phyloP scores from a whole-genome alignment of 306 rosid genomes.

The Cyamopsis tetragonoloba region DNA sequence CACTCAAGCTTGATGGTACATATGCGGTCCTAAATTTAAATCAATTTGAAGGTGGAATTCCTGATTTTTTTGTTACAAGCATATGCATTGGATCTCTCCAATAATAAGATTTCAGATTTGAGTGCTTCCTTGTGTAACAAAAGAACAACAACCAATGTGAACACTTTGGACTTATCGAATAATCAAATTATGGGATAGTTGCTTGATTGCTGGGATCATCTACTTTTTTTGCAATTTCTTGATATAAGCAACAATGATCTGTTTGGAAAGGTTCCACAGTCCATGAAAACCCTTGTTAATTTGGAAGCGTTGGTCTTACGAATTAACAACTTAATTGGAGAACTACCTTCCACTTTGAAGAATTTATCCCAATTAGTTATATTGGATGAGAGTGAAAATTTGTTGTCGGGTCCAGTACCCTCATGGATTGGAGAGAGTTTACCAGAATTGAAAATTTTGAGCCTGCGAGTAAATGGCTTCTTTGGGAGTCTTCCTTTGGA shows the following conservation, averaged over 20 bases:
- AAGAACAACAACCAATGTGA: neutral
- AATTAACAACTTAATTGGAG: neutral
- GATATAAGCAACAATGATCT: slow-evolving; percentile 19
- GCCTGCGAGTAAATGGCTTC: neutral
- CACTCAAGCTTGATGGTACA: accelerated
- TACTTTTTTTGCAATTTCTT: neutral
- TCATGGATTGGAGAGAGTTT: slow-evolving; percentile 19
- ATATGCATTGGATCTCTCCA: neutral
- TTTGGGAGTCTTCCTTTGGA: neutral
- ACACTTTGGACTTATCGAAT: neutral
- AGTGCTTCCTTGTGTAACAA: neutral
- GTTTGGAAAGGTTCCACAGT: neutral
- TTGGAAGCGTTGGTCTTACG: neutral
- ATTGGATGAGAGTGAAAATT: neutral
- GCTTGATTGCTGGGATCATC: neutral
- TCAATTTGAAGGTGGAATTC: slow-evolving; percentile 10
- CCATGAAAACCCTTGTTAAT: neutral
- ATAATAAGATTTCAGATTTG: neutral
- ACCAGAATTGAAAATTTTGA: neutral
- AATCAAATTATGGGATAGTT: slow-evolving; percentile 4
- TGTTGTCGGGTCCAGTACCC: neutral
- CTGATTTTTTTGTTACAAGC: neutral
- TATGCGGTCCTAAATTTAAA: neutral
- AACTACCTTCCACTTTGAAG: neutral
- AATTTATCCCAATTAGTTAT: neutral